Base-by-base conservation (phyloP, 2,329 filamentous ascomycete species). In the Xylaria sp. region DNA sequence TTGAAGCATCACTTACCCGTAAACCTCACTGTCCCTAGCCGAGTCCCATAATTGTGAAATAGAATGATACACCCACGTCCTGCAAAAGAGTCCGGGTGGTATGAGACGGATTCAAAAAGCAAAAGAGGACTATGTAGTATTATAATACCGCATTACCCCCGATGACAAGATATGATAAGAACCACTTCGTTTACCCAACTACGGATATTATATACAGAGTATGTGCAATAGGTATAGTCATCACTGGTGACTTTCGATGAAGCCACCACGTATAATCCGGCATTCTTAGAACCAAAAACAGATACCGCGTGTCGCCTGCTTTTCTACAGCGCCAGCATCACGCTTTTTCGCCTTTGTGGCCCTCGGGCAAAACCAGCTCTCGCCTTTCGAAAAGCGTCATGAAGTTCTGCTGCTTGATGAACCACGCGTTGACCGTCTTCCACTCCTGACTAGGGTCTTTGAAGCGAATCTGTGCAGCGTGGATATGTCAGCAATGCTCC, bases 381-480 rank as follows among this genome's bases (percentile, higher is more conserved):
- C 85, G 79, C 55, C 81, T 65, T 55, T 80, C 76, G 60, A 87
- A 85, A 51, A 78, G 79, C 17, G 82, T 81, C 66, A 82, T 78
- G 71, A 89, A 89, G 75, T 88, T 84, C 30, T 82, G 81, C 74
- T 89, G 88, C 78, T 88, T 87, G 59, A 89, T 85, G 68, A 90
- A 89, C 88, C 88, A 90, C 2, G 87, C 85, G 71, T 90, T 89
- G 57, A 86, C 82, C 21, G 88, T 78, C 72, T 83, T 83, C 87
- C 88, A 89, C 70, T 89, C 87, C 66, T 83, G 82, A 17, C 74
- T 78, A 0, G 86, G 85, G 73, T 88, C 82, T 61, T 85, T 81
- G 60, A 89, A 85, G 30, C 81, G 73, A 50, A 89, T 83, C 87
- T 89, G 67, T 8, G 9, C 8, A 27, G 4, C 4, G 34, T 1